These are phyloP conservation scores for Ambrosiella xylebori DNA, from an alignment of 2,329 filamentous ascomycete species.

Conservation along the genomic window DNA sequence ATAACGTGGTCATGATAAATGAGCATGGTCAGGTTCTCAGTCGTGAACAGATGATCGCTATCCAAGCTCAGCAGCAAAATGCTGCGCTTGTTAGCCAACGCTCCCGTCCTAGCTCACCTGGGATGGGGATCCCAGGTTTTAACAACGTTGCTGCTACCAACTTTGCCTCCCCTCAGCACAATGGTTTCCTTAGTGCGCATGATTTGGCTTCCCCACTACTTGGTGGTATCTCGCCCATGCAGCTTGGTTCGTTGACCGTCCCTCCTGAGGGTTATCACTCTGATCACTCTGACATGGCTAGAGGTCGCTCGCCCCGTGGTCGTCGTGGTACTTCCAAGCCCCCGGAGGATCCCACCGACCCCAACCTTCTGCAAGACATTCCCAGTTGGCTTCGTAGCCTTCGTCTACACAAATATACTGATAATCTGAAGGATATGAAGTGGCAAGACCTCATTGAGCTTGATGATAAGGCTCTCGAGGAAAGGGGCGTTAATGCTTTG, in stretches of 20 bases:
- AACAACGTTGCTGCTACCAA: constrained; percentile 33
- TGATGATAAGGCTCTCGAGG: constrained; percentile 83
- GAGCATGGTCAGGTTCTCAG: constrained; percentile 78
- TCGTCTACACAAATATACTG: constrained; percentile 94
- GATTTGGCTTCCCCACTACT: constrained; percentile 55
- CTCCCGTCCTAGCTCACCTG: constrained; percentile 79
- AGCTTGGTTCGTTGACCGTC: constrained; percentile 54
- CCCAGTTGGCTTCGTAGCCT: constrained; percentile 90
- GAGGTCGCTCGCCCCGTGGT: constrained; percentile 81
- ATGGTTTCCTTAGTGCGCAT: constrained; percentile 83
- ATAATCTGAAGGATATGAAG: constrained; percentile 91
- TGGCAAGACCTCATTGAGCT: constrained; percentile 88
- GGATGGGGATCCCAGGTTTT: constrained; percentile 44
- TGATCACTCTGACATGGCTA: constrained; percentile 79
- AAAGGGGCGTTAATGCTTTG: constrained; percentile 83
- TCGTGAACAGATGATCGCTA: constrained; percentile 65
- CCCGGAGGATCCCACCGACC: constrained; percentile 91
- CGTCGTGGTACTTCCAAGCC: constrained; percentile 91
- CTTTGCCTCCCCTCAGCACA: constrained; percentile 81
- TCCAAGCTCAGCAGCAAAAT: constrained; percentile 52
- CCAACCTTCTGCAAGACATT: constrained; percentile 78
- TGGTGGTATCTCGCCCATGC: constrained; percentile 53
- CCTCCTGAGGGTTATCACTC: constrained; percentile 75
- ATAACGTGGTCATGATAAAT: constrained; percentile 85
- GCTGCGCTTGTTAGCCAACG: constrained; percentile 47